Evolutionary conservation across 768 basidiomycete genomes (phyloP).

Genomic region (Auricularia heimuer): DNA sequence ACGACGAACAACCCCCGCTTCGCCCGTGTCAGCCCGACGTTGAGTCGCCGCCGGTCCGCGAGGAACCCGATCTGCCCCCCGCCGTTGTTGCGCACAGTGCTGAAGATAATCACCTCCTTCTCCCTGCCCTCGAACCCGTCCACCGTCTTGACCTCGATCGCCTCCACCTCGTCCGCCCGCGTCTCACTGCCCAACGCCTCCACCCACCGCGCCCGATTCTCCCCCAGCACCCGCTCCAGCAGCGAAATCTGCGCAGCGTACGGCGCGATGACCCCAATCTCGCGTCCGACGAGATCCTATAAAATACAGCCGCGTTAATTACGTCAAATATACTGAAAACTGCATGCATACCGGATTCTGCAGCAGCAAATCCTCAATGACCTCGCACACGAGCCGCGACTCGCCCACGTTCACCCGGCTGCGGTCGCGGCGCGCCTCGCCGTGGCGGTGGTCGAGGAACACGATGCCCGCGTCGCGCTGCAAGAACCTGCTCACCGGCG

Average conservation of each 20-base stretch:
- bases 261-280: conserved; percentile 90
- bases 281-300: conserved; percentile 50
- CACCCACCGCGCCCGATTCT: conserved; percentile 44
- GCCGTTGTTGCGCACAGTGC: conserved; percentile 77
- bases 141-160: conserved; percentile 84
- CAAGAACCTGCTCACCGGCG: conserved; percentile 53
- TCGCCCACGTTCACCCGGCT: conserved; percentile 75
- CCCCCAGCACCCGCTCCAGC: conserved; percentile 58
- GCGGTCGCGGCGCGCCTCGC: conserved; percentile 55
- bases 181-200: conserved; percentile 55
- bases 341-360: conserved; percentile 51
- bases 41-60: conserved; percentile 74
- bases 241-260: conserved; percentile 81
- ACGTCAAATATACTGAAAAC: neutral
- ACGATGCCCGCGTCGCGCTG: conserved; percentile 42
- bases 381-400: conserved; percentile 62
- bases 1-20: conserved; percentile 77
- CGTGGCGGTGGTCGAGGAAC: conserved; percentile 71
- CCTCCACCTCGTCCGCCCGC: conserved; percentile 43
- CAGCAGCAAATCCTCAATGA: conserved; percentile 74
- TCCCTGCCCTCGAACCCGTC: conserved; percentile 93
- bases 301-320: neutral
- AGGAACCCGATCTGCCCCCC: conserved; percentile 79
- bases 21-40: conserved; percentile 86
- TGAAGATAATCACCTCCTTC: conserved; percentile 87